Evolutionary conservation across 1,284 basidiomycete species (phyloP).

Genomic region (Ceratorhiza oryzae-sativae): DNA sequence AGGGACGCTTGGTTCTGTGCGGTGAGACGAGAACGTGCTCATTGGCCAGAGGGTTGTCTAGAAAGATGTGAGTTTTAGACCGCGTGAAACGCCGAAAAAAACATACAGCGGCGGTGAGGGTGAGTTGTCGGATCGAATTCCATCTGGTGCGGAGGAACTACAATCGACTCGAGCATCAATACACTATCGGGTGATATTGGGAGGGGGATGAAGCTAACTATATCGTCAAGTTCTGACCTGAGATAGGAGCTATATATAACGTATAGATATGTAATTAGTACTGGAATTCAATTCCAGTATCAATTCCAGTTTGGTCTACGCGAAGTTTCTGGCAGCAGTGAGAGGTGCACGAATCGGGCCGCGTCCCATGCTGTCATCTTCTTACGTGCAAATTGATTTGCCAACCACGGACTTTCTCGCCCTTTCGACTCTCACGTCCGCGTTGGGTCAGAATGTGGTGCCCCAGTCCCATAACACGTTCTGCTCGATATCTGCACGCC

Average conservation of each 20-base stretch:
- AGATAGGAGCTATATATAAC: conserved; percentile 18
- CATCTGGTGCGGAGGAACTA: conserved; percentile 36
- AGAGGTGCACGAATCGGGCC: conserved; percentile 23
- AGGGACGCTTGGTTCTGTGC: conserved; percentile 82
- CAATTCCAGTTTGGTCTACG: conserved; percentile 33
- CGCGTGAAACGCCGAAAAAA: conserved; percentile 30
- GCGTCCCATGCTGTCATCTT: conserved; percentile 25
- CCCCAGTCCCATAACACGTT: neutral
- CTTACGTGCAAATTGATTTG: conserved; percentile 39
- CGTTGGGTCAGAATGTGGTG: neutral
- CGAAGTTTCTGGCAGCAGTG: conserved; percentile 17
- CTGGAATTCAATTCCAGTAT: conserved; percentile 32
- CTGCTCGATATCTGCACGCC: neutral
- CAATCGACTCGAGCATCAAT: conserved; percentile 30
- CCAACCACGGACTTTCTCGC: conserved; percentile 37
- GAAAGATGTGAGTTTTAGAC: conserved; percentile 40
- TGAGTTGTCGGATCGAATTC: conserved; percentile 71
- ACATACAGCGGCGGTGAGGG: conserved; percentile 74
- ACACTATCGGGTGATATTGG: neutral
- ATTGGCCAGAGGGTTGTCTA: conserved; percentile 79
- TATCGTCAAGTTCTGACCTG: conserved; percentile 22
- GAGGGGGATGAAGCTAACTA: neutral
- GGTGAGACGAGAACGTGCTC: conserved; percentile 86
- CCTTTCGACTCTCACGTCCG: conserved; percentile 38
- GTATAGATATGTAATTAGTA: conserved; percentile 21